These are phyloP conservation scores for Yarrowia sp. DNA, from an alignment of 805 yeast species.

Conservation along the genomic window DNA sequence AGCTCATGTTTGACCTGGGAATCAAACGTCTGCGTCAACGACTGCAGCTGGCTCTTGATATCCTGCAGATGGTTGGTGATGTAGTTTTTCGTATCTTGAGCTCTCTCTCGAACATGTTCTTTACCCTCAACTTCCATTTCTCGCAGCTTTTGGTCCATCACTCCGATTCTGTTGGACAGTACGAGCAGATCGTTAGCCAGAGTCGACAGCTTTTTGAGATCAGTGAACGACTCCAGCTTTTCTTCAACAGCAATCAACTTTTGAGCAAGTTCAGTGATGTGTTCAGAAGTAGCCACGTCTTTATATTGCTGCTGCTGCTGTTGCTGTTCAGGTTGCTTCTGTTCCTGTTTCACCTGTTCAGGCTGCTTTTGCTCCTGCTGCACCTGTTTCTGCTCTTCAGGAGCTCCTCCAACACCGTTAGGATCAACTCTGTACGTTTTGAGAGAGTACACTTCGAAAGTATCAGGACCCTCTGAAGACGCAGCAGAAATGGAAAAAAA, in stretches of 20 bases:
- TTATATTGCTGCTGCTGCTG: constrained; percentile 11
- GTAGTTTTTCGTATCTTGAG: constrained; percentile 17
- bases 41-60: background rate
- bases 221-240: constrained; percentile 6
- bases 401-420: background rate
- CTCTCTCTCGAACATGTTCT: constrained; percentile 10
- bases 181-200: constrained; percentile 1
- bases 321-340: background rate
- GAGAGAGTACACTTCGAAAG: constrained; percentile 30
- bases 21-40: constrained; percentile 5
- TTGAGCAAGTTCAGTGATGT: background rate
- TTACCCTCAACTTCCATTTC: background rate
- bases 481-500: constrained; percentile 41
- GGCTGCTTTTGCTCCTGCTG: constrained; percentile 10
- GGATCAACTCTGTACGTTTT: constrained; percentile 27
- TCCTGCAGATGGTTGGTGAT: background rate
- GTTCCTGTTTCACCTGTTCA: background rate
- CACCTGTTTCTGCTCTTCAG: constrained; percentile 1
- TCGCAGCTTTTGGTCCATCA: constrained; percentile 2
- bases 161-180: background rate
- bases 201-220: constrained; percentile 1
- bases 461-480: constrained; percentile 31
- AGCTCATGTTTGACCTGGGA: background rate
- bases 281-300: constrained; percentile 5
- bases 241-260: constrained; percentile 2